Base-by-base conservation (phyloP, 2,329 filamentous ascomycete species). In the Fusarium sp. region DNA sequence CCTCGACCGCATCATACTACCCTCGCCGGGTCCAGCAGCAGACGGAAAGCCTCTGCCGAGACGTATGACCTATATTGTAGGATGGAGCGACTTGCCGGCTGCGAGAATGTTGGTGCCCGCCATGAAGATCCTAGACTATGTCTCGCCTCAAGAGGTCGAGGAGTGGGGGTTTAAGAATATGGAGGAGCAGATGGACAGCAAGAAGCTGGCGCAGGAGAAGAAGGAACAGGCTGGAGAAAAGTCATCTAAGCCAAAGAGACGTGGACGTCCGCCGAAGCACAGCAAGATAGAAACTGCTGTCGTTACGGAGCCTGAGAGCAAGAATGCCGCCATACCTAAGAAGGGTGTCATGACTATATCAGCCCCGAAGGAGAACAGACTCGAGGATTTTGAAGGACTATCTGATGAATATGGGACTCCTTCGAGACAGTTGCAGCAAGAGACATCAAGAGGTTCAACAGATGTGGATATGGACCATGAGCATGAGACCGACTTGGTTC, bases 121-220 rank as follows among this genome's bases (percentile, higher is more conserved):
- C 75, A 82, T 85, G 82, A 64, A 84, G 69, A 84, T 90, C 7
- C 82, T 88, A 14, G 86, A 91, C 35, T 92, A 90, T 70, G 89
- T 92, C 9, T 91, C 90, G 0, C 87, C 87, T 2, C 82, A 83
- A 13, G 85, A 84, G 11, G 74, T 91, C 4, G 90, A 92, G 77
- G 84, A 89, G 0, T 92, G 86, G 83, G 89, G 91, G 71, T 86
- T 84, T 62, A 78, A 82, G 2, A 80, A 83, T 3, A 80, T 83
- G 16, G 84, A 85, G 59, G 80, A 86, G 24, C 82, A 84, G 65
- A 79, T 84, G 22, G 85, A 87, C n/a, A 77, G 82, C 54, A 82
- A 85, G 42, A 81, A 82, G 34, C 69, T 73, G 10, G 47, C 18
- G 6, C 18, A 20, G n/a, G 76, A 77, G 24, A 65, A 78, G 22